Evolutionary conservation across 192 early-diverging fungal genomes (phyloP).

Genomic region (Fimicolochytrium jonesii): DNA sequence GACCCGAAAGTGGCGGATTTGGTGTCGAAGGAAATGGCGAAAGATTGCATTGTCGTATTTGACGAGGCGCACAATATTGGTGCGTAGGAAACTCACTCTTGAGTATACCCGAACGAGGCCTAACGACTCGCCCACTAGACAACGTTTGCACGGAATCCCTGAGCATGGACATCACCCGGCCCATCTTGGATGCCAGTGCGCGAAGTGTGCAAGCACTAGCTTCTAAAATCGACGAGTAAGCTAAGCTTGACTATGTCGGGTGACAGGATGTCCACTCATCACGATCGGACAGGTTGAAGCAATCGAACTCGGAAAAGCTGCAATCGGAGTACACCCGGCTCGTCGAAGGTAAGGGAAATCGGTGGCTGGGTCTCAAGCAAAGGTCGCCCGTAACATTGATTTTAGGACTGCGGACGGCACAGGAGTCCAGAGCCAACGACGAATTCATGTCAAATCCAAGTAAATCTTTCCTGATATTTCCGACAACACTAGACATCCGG

Average conservation of each 20-base stretch:
- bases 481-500: too few relatives aligned
- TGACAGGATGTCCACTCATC: background rate
- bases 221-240: slow-evolving; percentile 67
- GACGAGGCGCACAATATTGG: slow-evolving; percentile 99
- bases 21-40: slow-evolving; percentile 91
- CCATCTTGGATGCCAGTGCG: slow-evolving; percentile 86
- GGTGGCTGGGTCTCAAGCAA: too few relatives aligned
- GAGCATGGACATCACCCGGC: slow-evolving; percentile 88
- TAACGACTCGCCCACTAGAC: slow-evolving; percentile 48
- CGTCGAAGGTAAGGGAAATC: slow-evolving; percentile 80
- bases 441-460: slow-evolving; percentile 87
- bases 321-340: slow-evolving; percentile 85
- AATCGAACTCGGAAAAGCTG: slow-evolving; percentile 81
- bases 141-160: slow-evolving; percentile 98
- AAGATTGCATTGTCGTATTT: slow-evolving; percentile 96
- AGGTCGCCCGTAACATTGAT: too few relatives aligned
- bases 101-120: background rate
- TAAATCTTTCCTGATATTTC: too few relatives aligned
- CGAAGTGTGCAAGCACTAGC: slow-evolving; percentile 68
- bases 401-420: slow-evolving; percentile 67
- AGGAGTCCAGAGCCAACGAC: slow-evolving; percentile 74
- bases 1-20: slow-evolving; percentile 99
- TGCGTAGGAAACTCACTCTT: slow-evolving; percentile 10
- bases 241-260: background rate
- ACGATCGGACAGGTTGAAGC: slow-evolving; percentile 75